These are phyloP conservation scores for Suillus weaverae DNA, from an alignment of 768 basidiomycete genomes.

Conservation along the genomic window DNA sequence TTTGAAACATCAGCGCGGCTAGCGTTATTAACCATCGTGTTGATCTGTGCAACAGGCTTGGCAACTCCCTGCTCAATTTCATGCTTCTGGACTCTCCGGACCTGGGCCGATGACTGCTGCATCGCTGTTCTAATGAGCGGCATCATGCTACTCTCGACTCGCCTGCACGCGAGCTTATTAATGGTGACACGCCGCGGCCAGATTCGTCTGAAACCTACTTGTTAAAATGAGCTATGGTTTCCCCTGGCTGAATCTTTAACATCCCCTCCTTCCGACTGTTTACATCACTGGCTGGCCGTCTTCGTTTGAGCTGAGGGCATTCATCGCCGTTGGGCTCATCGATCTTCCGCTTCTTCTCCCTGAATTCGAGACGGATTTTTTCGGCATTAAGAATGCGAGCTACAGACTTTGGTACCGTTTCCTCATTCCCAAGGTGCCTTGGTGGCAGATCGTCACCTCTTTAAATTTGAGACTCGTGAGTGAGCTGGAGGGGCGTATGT, in stretches of 20 bases:
- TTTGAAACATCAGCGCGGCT: constrained; percentile 15
- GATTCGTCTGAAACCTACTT: constrained; percentile 42
- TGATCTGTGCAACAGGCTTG: constrained; percentile 17
- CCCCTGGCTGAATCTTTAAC: constrained; percentile 60
- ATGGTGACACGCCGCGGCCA: constrained; percentile 14
- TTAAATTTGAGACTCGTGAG: not conserved
- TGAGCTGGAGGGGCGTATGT: not conserved
- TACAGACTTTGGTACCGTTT: constrained; percentile 69
- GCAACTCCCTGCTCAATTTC: constrained; percentile 23
- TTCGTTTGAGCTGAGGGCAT: constrained; percentile 29
- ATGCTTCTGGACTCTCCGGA: constrained; percentile 46
- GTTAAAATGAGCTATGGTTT: constrained; percentile 77
- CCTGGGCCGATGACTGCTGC: constrained; percentile 51
- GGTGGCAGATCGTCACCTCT: constrained; percentile 57
- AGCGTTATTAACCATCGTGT: constrained; percentile 15
- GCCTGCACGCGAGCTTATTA: constrained; percentile 38
- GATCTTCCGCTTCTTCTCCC: constrained; percentile 43
- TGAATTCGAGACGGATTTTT: constrained; percentile 56
- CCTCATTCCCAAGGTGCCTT: constrained; percentile 44
- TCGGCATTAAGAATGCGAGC: constrained; percentile 65
- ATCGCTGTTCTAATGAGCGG: constrained; percentile 62
- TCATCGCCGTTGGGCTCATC: constrained; percentile 32
- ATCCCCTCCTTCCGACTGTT: constrained; percentile 15
- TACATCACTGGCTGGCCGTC: constrained; percentile 20
- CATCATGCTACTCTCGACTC: constrained; percentile 73